These are phyloP conservation scores for Raphanus hybrid DNA, from an alignment of 441 rosid genomes.

Conservation along the genomic window DNA sequence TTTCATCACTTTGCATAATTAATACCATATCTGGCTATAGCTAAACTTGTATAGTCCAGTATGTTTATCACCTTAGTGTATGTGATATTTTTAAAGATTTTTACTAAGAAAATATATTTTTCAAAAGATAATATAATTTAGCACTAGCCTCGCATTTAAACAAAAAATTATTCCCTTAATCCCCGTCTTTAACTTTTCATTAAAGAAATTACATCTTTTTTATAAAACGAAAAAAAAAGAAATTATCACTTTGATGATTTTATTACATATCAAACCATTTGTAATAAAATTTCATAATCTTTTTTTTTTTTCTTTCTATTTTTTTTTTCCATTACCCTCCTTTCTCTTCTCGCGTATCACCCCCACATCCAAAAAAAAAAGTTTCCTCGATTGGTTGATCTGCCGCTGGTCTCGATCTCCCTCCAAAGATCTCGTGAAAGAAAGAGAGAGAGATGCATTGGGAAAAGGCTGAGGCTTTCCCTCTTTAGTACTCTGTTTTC, in stretches of 20 bases:
- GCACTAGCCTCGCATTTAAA: background rate
- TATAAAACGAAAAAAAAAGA: background rate
- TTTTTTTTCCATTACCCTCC: conserved; percentile 49
- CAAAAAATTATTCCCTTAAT: conserved; percentile 2
- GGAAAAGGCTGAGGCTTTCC: conserved; percentile 43
- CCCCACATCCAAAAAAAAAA: conserved; percentile 40
- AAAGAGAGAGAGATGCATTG: conserved; percentile 38
- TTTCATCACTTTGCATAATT: background rate
- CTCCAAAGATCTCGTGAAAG: conserved; percentile 57
- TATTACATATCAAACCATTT: conserved; percentile 15
- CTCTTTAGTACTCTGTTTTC: conserved; percentile 23
- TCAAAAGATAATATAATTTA: too few species aligned
- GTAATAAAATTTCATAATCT: conserved; percentile 26
- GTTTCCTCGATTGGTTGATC: conserved; percentile 83
- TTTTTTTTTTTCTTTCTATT: background rate
- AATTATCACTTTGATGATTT: conserved; percentile 18
- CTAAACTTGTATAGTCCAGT: background rate
- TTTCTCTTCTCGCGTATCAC: conserved; percentile 43
- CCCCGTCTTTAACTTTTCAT: conserved; percentile 19
- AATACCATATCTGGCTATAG: background rate
- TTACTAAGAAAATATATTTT: too few species aligned
- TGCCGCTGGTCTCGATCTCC: conserved; percentile 69
- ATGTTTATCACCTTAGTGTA: background rate
- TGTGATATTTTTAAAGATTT: background rate
- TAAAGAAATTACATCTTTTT: too few species aligned